These are phyloP conservation scores for Rhododendron ferrugineum DNA, from an alignment of 148 eudicot genomes.

Conservation along the genomic window DNA sequence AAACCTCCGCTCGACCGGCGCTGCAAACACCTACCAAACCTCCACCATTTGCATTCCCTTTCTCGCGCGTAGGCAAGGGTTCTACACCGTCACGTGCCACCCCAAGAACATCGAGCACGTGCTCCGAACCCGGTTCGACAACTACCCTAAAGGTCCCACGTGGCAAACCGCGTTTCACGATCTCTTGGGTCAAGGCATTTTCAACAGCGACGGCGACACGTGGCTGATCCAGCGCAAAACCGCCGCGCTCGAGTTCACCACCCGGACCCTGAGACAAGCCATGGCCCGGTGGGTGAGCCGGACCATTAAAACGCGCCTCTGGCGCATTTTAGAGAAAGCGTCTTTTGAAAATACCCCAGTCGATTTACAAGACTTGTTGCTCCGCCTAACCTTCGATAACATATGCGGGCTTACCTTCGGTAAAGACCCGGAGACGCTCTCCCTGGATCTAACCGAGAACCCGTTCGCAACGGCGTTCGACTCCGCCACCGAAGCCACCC, in stretches of 20 bases:
- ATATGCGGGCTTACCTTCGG: conserved; percentile 87
- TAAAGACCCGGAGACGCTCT: conserved; percentile 71
- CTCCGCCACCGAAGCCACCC: conserved; percentile 68
- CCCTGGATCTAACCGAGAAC: conserved; percentile 56
- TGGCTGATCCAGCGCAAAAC: conserved; percentile 86
- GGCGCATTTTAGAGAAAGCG: conserved; percentile 62
- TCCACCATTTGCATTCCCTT: conserved; percentile 69
- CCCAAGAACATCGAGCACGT: conserved; percentile 81
- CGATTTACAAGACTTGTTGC: conserved; percentile 62
- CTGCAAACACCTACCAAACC: conserved; percentile 72
- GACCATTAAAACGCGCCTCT: conserved; percentile 62
- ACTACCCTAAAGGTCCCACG: conserved; percentile 82
- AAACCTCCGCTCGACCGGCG: conserved; percentile 50
- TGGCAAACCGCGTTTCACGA: conserved; percentile 89
- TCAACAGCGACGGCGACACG: conserved; percentile 76
- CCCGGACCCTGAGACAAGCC: conserved; percentile 73
- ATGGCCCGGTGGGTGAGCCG: conserved; percentile 92
- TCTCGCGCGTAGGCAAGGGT: conserved; percentile 65
- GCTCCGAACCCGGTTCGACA: conserved; percentile 73
- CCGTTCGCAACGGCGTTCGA: conserved; percentile 74
- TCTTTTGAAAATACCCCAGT: conserved; percentile 31
- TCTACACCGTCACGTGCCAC: conserved; percentile 77
- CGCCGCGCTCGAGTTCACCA: conserved; percentile 86
- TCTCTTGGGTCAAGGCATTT: conserved; percentile 77
- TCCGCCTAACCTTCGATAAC: conserved; percentile 69